phyloP scores from a whole-genome alignment of 1,284 basidiomycete genomes.

The Retiboletus flavoniger region DNA sequence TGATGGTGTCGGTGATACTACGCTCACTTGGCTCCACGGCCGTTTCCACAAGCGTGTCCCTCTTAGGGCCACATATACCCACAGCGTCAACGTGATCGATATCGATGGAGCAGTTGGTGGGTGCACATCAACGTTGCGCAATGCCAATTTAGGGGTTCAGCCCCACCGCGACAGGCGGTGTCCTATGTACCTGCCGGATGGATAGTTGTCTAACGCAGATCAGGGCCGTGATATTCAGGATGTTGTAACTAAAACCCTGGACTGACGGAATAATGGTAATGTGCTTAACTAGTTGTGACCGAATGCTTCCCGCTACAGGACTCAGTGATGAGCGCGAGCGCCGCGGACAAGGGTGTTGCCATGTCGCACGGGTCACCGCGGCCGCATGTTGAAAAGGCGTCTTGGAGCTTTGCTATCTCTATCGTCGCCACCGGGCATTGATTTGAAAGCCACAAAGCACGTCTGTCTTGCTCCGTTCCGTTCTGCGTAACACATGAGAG shows the following conservation, averaged over 20 bases:
- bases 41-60: not conserved
- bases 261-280: not conserved
- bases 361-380: slow-evolving; percentile 14
- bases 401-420: not conserved
- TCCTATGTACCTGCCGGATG: slow-evolving; percentile 4
- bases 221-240: slow-evolving; percentile 17
- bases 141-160: not conserved
- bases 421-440: slow-evolving; percentile 1
- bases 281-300: not conserved
- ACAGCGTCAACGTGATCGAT: not conserved
- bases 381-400: slow-evolving; percentile 16
- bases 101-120: not conserved
- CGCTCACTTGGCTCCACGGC: not conserved
- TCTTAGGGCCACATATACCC: not conserved
- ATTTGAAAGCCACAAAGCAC: not conserved
- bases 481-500: not conserved
- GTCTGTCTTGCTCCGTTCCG: not conserved
- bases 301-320: not conserved
- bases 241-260: slow-evolving; percentile 2
- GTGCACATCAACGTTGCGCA: not conserved
- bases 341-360: slow-evolving; percentile 20
- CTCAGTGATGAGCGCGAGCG: not conserved
- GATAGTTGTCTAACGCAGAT: slow-evolving; percentile 8
- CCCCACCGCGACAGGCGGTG: not conserved
- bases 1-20: not conserved